Base-by-base conservation (phyloP, 1,139 yeast species). In the Magnusiomyces fungicola region DNA sequence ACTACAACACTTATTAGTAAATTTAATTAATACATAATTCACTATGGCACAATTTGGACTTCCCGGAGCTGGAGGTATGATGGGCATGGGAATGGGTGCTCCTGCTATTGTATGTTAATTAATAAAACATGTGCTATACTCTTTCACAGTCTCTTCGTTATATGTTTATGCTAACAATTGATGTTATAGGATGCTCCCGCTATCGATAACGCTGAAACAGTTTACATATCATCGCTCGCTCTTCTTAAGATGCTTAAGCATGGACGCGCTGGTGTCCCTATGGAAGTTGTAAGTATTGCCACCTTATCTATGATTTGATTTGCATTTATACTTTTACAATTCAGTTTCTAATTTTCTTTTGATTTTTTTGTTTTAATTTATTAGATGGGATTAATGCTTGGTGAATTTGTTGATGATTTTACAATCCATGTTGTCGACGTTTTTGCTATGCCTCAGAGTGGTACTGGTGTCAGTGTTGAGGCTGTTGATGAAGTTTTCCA, bases 401-500 rank as follows among this genome's bases (percentile, higher is more conserved):
- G 99, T 47, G 97, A 92, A 61, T 90, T 92, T 69, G 95, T 94
- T 25, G 98, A 94, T 67, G 98, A 94, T 55, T 92, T 86, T 69
- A 94, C 98, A 1, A 94, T 94, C 43, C 96, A 90, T 61, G 98
- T 92, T 37, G 89, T 88, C 55, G 98, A 92, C 65, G 98, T 92
- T 49, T 92, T 92, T 75, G 98, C 98, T 53, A 92, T 92, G 98
- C 98, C 98, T 19, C 98, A 92, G 70, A 66, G 71, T 51, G 74
- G 99, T 66, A 94, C 99, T 9, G 99, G 99, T 51, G 98, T 94
- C 27, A 39, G 96, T 51, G 99, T 94, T 49, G 99, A 94, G 67
- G 98, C 99, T 0, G 99, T 94, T 32, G 99, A 94, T 68, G 97
- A 94, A 68, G 97, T 94, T 47, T 94, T 94, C 72, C 99, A 94